These are phyloP conservation scores for Cardamine chenopodiifolia DNA, from an alignment of 345 rosid species.

Conservation along the genomic window DNA sequence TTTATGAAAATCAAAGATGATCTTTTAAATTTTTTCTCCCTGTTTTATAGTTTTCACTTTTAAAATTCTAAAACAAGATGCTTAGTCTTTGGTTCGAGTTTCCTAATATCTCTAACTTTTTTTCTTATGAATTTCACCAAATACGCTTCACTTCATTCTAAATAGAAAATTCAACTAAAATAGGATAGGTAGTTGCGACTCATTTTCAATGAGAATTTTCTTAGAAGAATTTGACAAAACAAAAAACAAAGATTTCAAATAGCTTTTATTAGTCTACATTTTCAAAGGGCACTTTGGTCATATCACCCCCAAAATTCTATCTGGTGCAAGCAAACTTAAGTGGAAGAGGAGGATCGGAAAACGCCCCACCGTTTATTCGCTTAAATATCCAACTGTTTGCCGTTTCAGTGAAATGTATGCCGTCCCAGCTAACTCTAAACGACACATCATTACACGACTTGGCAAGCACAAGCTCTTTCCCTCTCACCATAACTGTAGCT, in stretches of 20 bases:
- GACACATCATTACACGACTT: conserved; percentile 61
- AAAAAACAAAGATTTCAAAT: background rate
- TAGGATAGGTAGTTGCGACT: conserved; percentile 6
- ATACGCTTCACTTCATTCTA: background rate
- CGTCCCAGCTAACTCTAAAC: conserved; percentile 65
- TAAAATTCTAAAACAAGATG: too few relatives aligned
- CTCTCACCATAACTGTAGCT: conserved; percentile 45
- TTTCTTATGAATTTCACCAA: background rate
- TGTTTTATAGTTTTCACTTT: too few relatives aligned
- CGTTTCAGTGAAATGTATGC: conserved; percentile 68
- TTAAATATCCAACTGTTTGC: conserved; percentile 64
- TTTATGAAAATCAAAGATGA: too few relatives aligned
- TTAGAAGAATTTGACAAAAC: conserved; percentile 1
- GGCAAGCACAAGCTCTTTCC: conserved; percentile 50
- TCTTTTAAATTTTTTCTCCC: too few relatives aligned
- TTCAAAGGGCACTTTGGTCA: conserved; percentile 5
- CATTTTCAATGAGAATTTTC: conserved; percentile 25
- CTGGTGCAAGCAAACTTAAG: conserved; percentile 49
- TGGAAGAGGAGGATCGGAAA: conserved; percentile 60
- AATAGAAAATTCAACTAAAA: background rate
- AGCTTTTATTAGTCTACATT: background rate
- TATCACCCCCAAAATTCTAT: background rate
- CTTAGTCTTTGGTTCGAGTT: background rate
- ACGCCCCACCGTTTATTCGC: conserved; percentile 49
- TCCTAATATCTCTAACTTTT: background rate